phyloP scores from a whole-genome alignment of 192 early-diverging fungal genomes.

The Umbelopsis sp. region DNA sequence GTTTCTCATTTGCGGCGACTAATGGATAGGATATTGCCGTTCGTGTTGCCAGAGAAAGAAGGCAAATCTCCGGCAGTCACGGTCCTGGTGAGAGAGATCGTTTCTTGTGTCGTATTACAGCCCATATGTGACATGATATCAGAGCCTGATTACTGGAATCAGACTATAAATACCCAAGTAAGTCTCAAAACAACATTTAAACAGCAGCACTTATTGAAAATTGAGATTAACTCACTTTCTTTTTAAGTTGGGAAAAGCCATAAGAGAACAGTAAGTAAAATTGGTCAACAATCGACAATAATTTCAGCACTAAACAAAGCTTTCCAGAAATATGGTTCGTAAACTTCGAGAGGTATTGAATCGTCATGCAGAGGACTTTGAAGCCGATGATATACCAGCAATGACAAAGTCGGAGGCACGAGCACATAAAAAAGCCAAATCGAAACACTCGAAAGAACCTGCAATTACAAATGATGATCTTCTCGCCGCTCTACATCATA shows the following conservation, averaged over 20 bases:
- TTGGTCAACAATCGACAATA: background rate
- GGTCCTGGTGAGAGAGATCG: constrained; percentile 74
- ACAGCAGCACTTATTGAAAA: constrained; percentile 33
- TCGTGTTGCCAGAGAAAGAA: constrained; percentile 64
- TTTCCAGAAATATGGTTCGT: constrained; percentile 65
- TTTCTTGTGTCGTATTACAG: constrained; percentile 68
- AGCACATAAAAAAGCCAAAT: constrained; percentile 5
- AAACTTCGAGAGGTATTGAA: constrained; percentile 70
- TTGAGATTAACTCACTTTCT: background rate
- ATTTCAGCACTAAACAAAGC: background rate
- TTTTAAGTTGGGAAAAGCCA: constrained; percentile 48
- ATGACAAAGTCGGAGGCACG: constrained; percentile 9
- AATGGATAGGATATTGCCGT: constrained; percentile 63
- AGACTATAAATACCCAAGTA: constrained; percentile 71
- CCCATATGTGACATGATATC: constrained; percentile 69
- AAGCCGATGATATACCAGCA: constrained; percentile 17
- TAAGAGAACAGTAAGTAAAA: constrained; percentile 54
- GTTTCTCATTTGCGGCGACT: constrained; percentile 65
- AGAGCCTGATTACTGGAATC: constrained; percentile 90
- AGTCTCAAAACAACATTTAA: constrained; percentile 41
- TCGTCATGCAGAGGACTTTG: constrained; percentile 59
- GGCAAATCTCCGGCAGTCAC: constrained; percentile 58
- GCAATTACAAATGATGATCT: constrained; percentile 5
- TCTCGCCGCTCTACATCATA: background rate
- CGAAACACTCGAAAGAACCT: background rate